Base-by-base conservation (phyloP, 2,329 filamentous ascomycete species). In the Ophiosphaerella herpotricha region DNA sequence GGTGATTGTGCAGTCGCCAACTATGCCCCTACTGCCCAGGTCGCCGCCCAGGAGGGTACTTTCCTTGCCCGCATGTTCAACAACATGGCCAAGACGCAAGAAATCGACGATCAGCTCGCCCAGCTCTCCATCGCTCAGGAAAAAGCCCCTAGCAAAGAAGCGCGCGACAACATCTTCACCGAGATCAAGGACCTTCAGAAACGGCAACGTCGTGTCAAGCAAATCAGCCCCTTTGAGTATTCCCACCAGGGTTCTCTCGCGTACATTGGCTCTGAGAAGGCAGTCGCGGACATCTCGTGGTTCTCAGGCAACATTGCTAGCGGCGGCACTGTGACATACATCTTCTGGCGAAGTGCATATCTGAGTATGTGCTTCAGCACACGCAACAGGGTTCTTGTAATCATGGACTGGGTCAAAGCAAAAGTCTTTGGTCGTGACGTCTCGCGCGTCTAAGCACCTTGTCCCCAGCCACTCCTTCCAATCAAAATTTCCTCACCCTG, bases 341-440 rank as follows among this genome's bases (percentile, higher is more conserved):
- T 97, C 63, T 99, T 99, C 85, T 99, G 94, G 94, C 85, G 92
- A 74, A 95, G 90, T 72, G 94, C 93, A 47, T 99, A 99, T 77
- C 81, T 99, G 75, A 97, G 91, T 82, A 99, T 99, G 94, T 97
- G 93, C 85, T 99, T 99, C 77, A 97, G 92, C 86, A 92, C 90
- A 55, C 91, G 94, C 66, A 99, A 99, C 81, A 88, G 94, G 73
- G 85, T 97, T 64, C 84, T 99, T 43, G 94, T 99, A 65, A 79
- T 90, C 59, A 81, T 96, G 68, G 94, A 99, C 78, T 99, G 94
- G 94, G 75, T 93, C 74, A 99, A 99, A 84, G 91, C 92, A 64
- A 96, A 95, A 81, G 79, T 94, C 53, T 99, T 99, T 71, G 94
- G 94, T 55, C 91, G 94, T 74, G 94, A 99, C 70, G 90, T 97